Conservation (phyloP, 495 filamentous ascomycete species). For the Penicillium robsamsonii region DNA sequence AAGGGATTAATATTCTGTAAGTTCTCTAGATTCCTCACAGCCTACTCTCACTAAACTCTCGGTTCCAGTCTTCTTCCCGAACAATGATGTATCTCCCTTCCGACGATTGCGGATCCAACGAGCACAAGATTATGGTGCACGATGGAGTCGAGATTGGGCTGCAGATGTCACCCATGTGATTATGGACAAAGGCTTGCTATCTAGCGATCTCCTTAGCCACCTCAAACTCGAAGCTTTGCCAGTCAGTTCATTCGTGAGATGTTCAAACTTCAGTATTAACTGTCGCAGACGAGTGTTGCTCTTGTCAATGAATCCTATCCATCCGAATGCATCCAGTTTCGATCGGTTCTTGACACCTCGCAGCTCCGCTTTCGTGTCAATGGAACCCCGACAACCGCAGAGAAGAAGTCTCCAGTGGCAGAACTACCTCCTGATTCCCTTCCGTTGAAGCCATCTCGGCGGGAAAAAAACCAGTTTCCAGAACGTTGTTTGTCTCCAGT, state of each 20-base stretch:
- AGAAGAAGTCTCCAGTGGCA: slow-evolving; percentile 3
- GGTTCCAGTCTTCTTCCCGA: slow-evolving; percentile 69
- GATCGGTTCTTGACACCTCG: slow-evolving; percentile 53
- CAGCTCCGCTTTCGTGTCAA: slow-evolving; percentile 60
- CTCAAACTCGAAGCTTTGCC: slow-evolving; percentile 52
- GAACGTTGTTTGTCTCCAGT: slow-evolving; percentile 16
- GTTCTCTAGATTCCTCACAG: slow-evolving; percentile 9
- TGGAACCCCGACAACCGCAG: slow-evolving; percentile 29
- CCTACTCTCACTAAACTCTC: slow-evolving; percentile 5
- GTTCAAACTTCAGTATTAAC: slow-evolving; percentile 29
- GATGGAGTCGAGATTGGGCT: slow-evolving; percentile 56
- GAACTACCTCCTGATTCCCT: slow-evolving; percentile 18
- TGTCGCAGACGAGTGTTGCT: slow-evolving; percentile 42
- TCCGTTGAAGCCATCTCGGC: slow-evolving; percentile 30
- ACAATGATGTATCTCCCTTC: slow-evolving; percentile 64
- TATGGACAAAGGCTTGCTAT: slow-evolving; percentile 68
- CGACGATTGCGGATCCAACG: slow-evolving; percentile 70
- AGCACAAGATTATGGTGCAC: slow-evolving; percentile 72
- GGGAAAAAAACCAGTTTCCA: slow-evolving; percentile 17
- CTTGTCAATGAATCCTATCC: slow-evolving; percentile 79
- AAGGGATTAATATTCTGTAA: slow-evolving; percentile 61
- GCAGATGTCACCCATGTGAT: slow-evolving; percentile 68
- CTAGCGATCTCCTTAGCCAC: slow-evolving; percentile 60
- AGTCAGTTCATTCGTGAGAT: slow-evolving; percentile 33
- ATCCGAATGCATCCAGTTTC: slow-evolving; percentile 70